Evolutionary conservation across 169 alveolate genomes (phyloP).

Genomic region (Plasmodium berghei): DNA sequence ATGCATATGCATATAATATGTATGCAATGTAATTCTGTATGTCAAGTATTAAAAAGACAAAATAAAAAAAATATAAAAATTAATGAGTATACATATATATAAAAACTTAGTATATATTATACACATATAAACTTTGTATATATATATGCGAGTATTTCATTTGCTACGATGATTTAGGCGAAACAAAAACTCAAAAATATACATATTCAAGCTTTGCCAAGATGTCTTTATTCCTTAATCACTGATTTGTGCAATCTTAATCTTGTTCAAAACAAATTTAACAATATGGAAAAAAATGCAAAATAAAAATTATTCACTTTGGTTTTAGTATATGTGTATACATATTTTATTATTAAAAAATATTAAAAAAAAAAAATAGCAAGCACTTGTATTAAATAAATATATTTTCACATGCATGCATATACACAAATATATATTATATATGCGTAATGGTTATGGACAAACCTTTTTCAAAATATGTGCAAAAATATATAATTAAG

Average conservation of each 20-base stretch:
- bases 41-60: neutral
- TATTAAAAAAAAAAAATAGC: neutral
- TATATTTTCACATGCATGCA: constrained; percentile 9
- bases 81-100: neutral
- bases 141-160: too few species aligned
- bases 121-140: neutral
- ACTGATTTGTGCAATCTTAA: neutral
- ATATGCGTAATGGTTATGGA: neutral
- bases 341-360: neutral
- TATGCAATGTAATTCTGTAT: neutral
- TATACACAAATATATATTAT: neutral
- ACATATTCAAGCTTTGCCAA: neutral
- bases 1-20: neutral
- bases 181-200: too few species aligned
- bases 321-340: too few species aligned
- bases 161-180: too few species aligned
- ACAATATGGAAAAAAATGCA: neutral
- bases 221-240: neutral
- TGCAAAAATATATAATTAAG: constrained; percentile 6
- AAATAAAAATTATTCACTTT: neutral
- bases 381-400: constrained; percentile 12
- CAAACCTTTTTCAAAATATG: constrained; percentile 9
- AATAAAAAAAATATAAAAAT: neutral
- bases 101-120: neutral
- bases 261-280: constrained; percentile 11